Percentiles rank a stretch among this genome's conserved stretches.
These are phyloP conservation scores for Plasmodium sp. DNA, from an alignment of 169 alveolate genomes.

Conservation along the genomic window DNA sequence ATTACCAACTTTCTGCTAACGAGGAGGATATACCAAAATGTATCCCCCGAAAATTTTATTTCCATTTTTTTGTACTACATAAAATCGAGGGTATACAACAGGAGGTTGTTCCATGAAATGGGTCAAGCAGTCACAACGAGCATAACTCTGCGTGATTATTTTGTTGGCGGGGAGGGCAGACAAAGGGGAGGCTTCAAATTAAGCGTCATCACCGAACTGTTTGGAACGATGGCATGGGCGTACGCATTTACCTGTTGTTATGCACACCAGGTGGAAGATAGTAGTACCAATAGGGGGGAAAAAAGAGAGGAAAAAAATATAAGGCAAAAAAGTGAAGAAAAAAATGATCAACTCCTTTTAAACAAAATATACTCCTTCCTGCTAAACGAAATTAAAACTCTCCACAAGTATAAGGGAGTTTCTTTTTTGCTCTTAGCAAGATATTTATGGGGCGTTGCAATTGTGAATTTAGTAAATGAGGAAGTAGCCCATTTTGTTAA, in stretches of 20 bases:
- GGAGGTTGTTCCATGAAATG: slow-evolving; percentile 31
- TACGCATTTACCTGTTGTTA: slow-evolving; percentile 59
- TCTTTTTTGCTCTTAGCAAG: slow-evolving; percentile 56
- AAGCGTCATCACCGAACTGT: slow-evolving; percentile 39
- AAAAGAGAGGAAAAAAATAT: background rate
- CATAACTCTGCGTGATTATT: slow-evolving; percentile 28
- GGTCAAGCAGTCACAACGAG: slow-evolving; percentile 5
- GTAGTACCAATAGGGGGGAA: background rate
- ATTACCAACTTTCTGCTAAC: slow-evolving; percentile 36
- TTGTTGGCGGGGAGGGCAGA: background rate
- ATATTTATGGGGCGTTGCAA: slow-evolving; percentile 70
- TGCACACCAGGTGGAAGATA: background rate
- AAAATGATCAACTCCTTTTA: slow-evolving; percentile 30
- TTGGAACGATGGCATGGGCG: slow-evolving; percentile 75
- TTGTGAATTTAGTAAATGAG: slow-evolving; percentile 42
- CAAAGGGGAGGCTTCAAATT: slow-evolving; percentile 10
- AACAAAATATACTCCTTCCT: slow-evolving; percentile 24
- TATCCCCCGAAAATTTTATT: slow-evolving; percentile 63
- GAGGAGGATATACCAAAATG: slow-evolving; percentile 6
- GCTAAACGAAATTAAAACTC: slow-evolving; percentile 51
- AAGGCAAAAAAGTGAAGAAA: background rate
- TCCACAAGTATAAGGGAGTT: slow-evolving; percentile 13
- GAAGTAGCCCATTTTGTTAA: slow-evolving; percentile 33
- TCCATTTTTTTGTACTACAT: slow-evolving; percentile 62
- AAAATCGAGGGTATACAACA: slow-evolving; percentile 66